Evolutionary conservation across 1,139 yeast genomes (phyloP), one percentile per base, ranked within the genome.

Genomic region (Diutina ranongensis): DNA sequence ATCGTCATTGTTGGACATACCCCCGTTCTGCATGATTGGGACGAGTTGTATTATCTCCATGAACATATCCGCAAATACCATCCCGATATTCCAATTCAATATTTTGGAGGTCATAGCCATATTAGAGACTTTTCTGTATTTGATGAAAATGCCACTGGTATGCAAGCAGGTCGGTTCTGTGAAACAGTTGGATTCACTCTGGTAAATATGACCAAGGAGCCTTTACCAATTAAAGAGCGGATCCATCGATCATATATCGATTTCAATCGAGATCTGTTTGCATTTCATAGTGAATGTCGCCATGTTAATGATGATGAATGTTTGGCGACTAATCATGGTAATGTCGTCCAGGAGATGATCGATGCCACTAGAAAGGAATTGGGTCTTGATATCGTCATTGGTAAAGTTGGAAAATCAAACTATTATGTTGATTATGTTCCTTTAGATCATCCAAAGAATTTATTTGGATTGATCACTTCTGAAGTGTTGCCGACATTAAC

Each of bases 61-160:
- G 40, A 57, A 0, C 64, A 62, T 9, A 62, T 92, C 40, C 72
- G 97, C 47, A 50, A 59, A 20, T 67, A 61, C 35, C 82, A 75
- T 55, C 89, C 94, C 2, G 57, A 68, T 25, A 72, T 74, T 0
- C 70, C 80, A 1, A 84, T 92, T 45, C 95, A 87, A 57, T 84
- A 84, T 57, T 81, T 92, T 60, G 97, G 97, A 1, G 98, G 97
- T 0, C 98, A 92, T 62, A 80, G 94, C 38, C 98, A 92, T 60
- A 79, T 92, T 35, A 71, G 98, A 51, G 97, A 92, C 62, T 89
- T 82, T 59, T 72, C 76, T 4, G 67, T 78, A 4, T 71, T 78
- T 49, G 98, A 92, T 58, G 63, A 67, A 1, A 67, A 65, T 47
- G 76, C 94, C 28, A 78, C 86, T 0, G 96, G 82, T 0, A 61